phyloP scores from a whole-genome alignment of 345 rosid genomes.

The Excoecaria agallocha region DNA sequence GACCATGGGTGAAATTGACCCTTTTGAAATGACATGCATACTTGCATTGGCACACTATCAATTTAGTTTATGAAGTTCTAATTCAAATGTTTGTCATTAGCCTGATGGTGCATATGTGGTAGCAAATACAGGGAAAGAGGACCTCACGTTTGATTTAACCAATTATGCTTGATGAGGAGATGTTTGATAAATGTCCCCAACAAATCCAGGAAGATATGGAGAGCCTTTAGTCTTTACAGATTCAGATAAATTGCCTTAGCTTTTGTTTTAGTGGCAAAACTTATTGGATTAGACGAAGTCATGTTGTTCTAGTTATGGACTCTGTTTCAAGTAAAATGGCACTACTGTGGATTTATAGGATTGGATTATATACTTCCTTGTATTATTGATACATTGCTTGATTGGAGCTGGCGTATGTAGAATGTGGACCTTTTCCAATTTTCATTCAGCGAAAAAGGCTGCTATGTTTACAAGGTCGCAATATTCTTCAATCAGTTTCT shows the following conservation, averaged over 20 bases:
- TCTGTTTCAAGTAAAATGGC: neutral
- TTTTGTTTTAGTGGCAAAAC: neutral
- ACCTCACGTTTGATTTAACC: neutral
- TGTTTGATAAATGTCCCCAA: constrained; percentile 5
- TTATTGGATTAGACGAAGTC: neutral
- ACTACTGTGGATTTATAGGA: neutral
- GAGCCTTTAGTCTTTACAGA: neutral
- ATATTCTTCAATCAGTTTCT: neutral
- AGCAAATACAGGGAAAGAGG: neutral
- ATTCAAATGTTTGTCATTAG: neutral
- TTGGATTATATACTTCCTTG: neutral
- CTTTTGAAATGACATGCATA: neutral
- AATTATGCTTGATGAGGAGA: neutral
- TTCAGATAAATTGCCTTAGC: constrained; percentile 1
- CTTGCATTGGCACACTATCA: neutral
- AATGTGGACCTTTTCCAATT: neutral
- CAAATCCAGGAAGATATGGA: neutral
- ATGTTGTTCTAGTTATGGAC: too few species aligned
- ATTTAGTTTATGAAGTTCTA: neutral
- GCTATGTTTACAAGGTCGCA: neutral
- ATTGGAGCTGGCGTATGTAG: neutral
- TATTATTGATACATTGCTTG: neutral
- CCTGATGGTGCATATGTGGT: neutral
- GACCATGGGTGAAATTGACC: too few species aligned
- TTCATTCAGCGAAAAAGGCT: neutral